Base-by-base conservation (phyloP, 1,284 basidiomycete genomes). In the Cutaneotrichosporon sp. region DNA sequence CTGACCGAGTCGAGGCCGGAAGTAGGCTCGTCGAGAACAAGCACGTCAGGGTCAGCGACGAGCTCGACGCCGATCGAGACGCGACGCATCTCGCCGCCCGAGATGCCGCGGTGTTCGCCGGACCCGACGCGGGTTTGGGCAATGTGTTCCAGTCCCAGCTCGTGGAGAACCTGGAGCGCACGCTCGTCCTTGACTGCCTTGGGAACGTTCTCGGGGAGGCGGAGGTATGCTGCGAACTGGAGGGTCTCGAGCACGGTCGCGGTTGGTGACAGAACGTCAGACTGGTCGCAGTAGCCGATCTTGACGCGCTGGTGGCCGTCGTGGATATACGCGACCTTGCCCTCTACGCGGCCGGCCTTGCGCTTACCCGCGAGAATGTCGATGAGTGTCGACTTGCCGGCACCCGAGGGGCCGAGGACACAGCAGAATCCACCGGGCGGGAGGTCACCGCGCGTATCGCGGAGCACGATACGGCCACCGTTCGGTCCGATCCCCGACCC, bases 161-260 rank as follows among this genome's bases (percentile, higher is more conserved):
- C 89, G 22, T 85, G 83, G 70, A 96, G 83, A 16, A 95, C 83
- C 22, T 83, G 79, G n/a, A 82, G 79, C 1, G 88, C 91, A 14
- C 90, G 84, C 53, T 85, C 83, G n/a, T 80, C 81, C 75, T 93
- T 92, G 69, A 86, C 84, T 8, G 81, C 76, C n/a, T 85, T 81
- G 2, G 88, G 82, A n/a, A 92, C 81, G 52, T 83, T 86, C 74
- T 96, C 92, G 0, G 92, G 90, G 0, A 96, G 81, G 10, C 91
- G 89, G 6, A 96, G 84, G 31, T 87, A 85, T 2, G 92, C 91
- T 5, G 90, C 91, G 71, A 96, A 94, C 31, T 89, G 77, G 11
- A 96, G 84, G 0, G 91, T 88, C 80, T 96, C 92, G 58, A 85
- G 85, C 0, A 94, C 91, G 0, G 92, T 93, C 22, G 92, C 84